phyloP scores from a whole-genome alignment of 768 basidiomycete genomes.

The Panellus pusillus region DNA sequence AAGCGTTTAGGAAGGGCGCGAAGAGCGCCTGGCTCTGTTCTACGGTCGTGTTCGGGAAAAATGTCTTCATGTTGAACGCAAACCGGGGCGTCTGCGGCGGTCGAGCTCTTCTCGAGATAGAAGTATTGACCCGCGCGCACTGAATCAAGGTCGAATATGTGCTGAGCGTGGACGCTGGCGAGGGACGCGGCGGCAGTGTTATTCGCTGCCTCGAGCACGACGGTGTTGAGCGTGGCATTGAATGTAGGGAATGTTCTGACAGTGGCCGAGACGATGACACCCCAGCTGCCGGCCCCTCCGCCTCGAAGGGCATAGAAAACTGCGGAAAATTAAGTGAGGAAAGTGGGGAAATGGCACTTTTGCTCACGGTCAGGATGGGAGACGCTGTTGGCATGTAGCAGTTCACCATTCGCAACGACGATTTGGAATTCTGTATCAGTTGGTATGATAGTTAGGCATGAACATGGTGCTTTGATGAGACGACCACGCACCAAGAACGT shows the following conservation, averaged over 20 bases:
- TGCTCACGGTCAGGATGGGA: conserved; percentile 27
- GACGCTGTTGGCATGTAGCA: conserved; percentile 27
- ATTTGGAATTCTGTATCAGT: conserved; percentile 26
- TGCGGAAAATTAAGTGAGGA: conserved; percentile 1
- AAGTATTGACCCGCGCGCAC: conserved; percentile 33
- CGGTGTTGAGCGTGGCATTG: conserved; percentile 24
- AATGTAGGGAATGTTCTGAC: conserved; percentile 36
- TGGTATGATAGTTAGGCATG: background rate
- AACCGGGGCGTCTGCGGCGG: conserved; percentile 1
- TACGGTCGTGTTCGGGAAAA: conserved; percentile 8
- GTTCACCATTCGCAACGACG: conserved; percentile 30
- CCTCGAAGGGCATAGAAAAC: conserved; percentile 32
- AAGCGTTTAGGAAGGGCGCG: conserved; percentile 25
- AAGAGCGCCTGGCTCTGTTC: conserved; percentile 19
- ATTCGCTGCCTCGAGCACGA: conserved; percentile 18
- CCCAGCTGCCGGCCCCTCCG: conserved; percentile 37
- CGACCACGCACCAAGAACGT: conserved; percentile 20
- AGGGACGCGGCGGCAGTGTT: conserved; percentile 25
- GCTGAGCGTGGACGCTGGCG: conserved; percentile 31
- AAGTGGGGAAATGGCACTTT: background rate
- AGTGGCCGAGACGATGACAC: conserved; percentile 36
- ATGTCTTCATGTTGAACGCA: conserved; percentile 23
- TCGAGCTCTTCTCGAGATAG: conserved; percentile 9
- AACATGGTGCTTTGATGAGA: background rate
- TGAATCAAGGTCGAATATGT: conserved; percentile 36